Evolutionary conservation across 2,329 filamentous ascomycete species (phyloP), one percentile per base, ranked within the genome.

Genomic region (Neonectria hederae): DNA sequence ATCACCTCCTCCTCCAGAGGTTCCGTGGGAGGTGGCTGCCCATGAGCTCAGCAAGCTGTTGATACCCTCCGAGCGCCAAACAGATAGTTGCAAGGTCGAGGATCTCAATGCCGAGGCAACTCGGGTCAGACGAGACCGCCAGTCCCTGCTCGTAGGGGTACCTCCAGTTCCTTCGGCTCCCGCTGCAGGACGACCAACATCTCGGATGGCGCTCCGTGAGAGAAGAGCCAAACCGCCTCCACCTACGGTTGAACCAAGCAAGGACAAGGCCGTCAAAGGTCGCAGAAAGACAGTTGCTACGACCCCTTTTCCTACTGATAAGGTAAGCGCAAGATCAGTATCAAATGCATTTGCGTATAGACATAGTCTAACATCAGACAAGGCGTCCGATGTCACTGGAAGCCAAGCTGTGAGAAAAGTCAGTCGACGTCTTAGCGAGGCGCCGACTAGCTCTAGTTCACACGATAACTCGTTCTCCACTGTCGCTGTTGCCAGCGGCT

Each of bases 21-120:
- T 98, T 0, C 86, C 92, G 46, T 98, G 95, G 96, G 87, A 90
- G 0, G 86, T 91, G 28, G 94, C 94, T n/a, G 87, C 92, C 0
- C 87, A 93, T 71, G 94, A 97, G 75, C 81, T 98, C 13, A 92
- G 89, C 73, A 94, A 92, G 75, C 78, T 97, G 5, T 85, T 98
- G 22, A 91, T 97, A 61, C 96, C 95, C 0, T 83, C 83, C 0
- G 85, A 91, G 69, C 87, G 94, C 4, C 88, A 93, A 70, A 94
- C 91, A 0, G 85, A 84, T 56, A 97, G 94, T 79, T 93, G 87
- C 78, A 90, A 84, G 32, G 86, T 90, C 9, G 92, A 97, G 70
- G 94, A 97, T 49, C 84, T 98, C 7, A 90, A 91, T 63, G 87
- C 87, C 0, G 89, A 92, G 74, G 88, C 89, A 22, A 87, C 86